A percentile compares a stretch with the other conserved stretches of the same genome.
Conservation (phyloP, 768 basidiomycete species). For the Ramaria sp. region DNA sequence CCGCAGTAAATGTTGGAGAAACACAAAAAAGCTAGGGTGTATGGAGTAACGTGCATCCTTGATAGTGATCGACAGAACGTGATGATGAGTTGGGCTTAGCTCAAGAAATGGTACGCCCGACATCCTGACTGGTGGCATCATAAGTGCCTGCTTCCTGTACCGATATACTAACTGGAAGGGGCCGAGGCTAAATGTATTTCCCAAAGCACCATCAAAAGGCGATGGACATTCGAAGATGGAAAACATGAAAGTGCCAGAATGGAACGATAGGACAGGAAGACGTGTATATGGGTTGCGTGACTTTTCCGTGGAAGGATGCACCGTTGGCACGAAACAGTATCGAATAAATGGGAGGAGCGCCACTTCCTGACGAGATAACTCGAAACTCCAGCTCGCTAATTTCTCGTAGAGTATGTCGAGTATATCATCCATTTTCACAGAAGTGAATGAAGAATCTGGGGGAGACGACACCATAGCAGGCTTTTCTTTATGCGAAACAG, state of each 20-base stretch:
- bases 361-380: background rate
- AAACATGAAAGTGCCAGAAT: background rate
- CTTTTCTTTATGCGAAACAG: slow-evolving; percentile 19
- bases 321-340: background rate
- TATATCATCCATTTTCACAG: background rate
- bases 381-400: background rate
- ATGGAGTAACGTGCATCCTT: slow-evolving; percentile 33
- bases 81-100: slow-evolving; percentile 14
- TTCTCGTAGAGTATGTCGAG: background rate
- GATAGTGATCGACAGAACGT: slow-evolving; percentile 24
- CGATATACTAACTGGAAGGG: slow-evolving; percentile 2
- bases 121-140: background rate
- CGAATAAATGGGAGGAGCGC: background rate
- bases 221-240: background rate
- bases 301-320: background rate
- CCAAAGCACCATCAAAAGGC: no score
- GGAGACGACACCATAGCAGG: slow-evolving; percentile 21
- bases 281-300: background rate
- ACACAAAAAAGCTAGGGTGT: slow-evolving; percentile 49
- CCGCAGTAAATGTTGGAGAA: slow-evolving; percentile 44
- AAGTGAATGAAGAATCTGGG: background rate
- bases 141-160: background rate
- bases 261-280: background rate
- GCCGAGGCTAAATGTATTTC: slow-evolving; percentile 1
- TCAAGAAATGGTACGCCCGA: background rate